These are phyloP conservation scores for Dendrostoma leiphaemia DNA, from an alignment of 2,329 filamentous ascomycete species.

Conservation along the genomic window DNA sequence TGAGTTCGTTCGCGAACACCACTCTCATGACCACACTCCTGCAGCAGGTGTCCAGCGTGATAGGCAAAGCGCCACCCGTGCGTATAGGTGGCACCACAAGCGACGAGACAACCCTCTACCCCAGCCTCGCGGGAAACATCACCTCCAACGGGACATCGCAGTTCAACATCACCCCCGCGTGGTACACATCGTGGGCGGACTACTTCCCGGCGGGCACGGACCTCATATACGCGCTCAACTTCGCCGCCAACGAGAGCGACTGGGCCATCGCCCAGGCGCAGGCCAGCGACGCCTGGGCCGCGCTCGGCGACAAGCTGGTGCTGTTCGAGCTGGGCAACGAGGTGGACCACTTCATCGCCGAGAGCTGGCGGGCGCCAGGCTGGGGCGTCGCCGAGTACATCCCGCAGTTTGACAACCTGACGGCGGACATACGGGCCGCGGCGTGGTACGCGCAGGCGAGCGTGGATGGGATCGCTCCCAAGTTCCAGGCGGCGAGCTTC, in stretches of 20 bases:
- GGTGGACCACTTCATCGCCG: slow-evolving; percentile 34
- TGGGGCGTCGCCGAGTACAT: slow-evolving; percentile 31
- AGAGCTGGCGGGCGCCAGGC: slow-evolving; percentile 29
- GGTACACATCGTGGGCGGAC: slow-evolving; percentile 29
- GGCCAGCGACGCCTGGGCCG: slow-evolving; percentile 28
- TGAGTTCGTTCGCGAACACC: slow-evolving; percentile 29
- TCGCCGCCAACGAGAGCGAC: slow-evolving; percentile 26
- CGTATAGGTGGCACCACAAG: slow-evolving; percentile 34
- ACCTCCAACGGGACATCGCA: slow-evolving; percentile 25
- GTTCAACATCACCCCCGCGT: slow-evolving; percentile 32
- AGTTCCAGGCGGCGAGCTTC: slow-evolving; percentile 33
- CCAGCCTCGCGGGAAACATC: slow-evolving; percentile 26
- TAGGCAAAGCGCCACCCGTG: slow-evolving; percentile 30
- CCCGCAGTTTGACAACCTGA: slow-evolving; percentile 31
- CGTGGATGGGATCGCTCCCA: slow-evolving; percentile 22
- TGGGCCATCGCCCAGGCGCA: slow-evolving; percentile 20
- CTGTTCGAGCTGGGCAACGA: slow-evolving; percentile 35
- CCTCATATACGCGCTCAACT: slow-evolving; percentile 32
- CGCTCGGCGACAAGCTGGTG: slow-evolving; percentile 27
- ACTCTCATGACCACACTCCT: slow-evolving; percentile 28
- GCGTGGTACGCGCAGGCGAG: slow-evolving; percentile 28
- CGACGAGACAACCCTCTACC: slow-evolving; percentile 30
- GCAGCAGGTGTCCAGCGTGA: slow-evolving; percentile 25
- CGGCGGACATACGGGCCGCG: slow-evolving; percentile 27
- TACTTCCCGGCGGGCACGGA: slow-evolving; percentile 32